Base-by-base conservation (phyloP, 1,139 yeast genomes). In the Eremothecium cymbalariae region DNA sequence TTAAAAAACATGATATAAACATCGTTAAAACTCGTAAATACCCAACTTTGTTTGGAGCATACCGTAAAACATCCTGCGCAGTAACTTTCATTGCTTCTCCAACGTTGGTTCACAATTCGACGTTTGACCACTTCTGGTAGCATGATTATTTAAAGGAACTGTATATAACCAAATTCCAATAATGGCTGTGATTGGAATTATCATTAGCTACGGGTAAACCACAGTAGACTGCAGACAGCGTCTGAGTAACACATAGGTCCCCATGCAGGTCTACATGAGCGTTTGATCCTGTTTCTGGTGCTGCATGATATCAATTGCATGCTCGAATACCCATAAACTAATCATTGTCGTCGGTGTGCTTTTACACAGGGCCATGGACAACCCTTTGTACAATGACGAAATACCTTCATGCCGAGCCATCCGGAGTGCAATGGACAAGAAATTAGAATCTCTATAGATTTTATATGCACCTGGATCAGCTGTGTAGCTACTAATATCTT, bases 1-100 rank as follows among this genome's bases (percentile, higher is more conserved):
- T 90, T 47, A 81, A 71, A 43, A 74, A 64, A 47, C 86, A 76
- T 26, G 97, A 85, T 22, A 83, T 64, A 33, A 85, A 53, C 12
- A 95, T 94, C 18, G 94, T 77, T 29, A 80, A 50, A 18, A 90
- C 86, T 42, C 98, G 72, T 35, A 80, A 60, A 57, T 83, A 86
- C 4, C 98, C 98, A 51, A 93, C 86, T 48, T 85, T 65, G 59
- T 90, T 90, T 18, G 99, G 98, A 39, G 88, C 77, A 58, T 76
- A 90, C 47, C 80, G 63, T 55, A 83, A 72, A 38, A 85, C 76
- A 44, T 78, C 75, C 22, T 55, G 49, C 4, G 71, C 44, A 2
- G 64, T 53, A 17, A 50, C 37, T n/a, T 12, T 27, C 19, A 18
- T 27, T 13, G n/a, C 24, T 21, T 21, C 13, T 13, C n/a, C n/a